Conservation (phyloP, 352 stramenopile species). For the Phytophthora crassamura region DNA sequence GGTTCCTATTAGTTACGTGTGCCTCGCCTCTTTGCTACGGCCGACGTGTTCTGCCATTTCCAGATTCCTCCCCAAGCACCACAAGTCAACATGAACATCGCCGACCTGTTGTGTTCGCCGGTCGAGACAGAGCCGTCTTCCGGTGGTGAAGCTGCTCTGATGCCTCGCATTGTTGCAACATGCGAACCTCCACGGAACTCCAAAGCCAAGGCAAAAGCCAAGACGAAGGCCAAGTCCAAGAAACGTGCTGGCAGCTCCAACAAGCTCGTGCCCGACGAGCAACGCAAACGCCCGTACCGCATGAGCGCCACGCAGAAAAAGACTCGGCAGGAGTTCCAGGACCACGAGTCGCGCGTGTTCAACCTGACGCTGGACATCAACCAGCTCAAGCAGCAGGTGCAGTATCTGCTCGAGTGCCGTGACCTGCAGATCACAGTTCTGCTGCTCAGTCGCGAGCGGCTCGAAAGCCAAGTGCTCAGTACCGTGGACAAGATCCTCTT, state of each 20-base stretch:
- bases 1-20: too few relatives aligned
- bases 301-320: conserved; percentile 31
- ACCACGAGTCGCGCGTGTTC: conserved; percentile 30
- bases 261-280: conserved; percentile 21
- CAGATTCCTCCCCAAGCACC: neutral
- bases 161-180: neutral
- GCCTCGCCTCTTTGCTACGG: too few relatives aligned
- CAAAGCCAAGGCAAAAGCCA: neutral
- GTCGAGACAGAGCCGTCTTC: conserved; percentile 4
- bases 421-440: conserved; percentile 30
- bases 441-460: conserved; percentile 23
- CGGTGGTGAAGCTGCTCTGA: neutral
- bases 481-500: conserved; percentile 34
- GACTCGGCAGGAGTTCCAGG: conserved; percentile 11
- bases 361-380: conserved; percentile 42
- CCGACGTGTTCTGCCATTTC: conserved; percentile 1
- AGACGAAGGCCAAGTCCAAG: neutral
- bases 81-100: conserved; percentile 19
- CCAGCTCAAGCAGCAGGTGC: conserved; percentile 40
- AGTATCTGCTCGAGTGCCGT: conserved; percentile 28
- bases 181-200: conserved; percentile 4
- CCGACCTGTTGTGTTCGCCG: conserved; percentile 19
- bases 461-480: conserved; percentile 21
- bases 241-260: conserved; percentile 1
- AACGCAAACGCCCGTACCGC: conserved; percentile 31